Conservation (phyloP, 2,329 filamentous ascomycete species). For the Xylaria arbuscula region DNA sequence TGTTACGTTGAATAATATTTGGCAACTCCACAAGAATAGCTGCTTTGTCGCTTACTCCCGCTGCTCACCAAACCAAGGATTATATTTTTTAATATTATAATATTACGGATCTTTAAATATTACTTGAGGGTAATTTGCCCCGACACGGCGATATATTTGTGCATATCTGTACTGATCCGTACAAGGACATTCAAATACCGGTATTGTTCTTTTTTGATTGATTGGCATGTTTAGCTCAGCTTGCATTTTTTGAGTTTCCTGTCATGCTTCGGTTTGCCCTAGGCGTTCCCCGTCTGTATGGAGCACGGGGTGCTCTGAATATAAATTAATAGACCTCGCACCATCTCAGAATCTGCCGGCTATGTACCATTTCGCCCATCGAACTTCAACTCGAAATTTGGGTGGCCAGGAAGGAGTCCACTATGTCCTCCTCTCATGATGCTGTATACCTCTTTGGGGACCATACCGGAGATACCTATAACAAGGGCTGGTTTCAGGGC, state of each 20-base stretch:
- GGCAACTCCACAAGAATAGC: background rate
- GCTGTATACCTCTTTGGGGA: constrained; percentile 17
- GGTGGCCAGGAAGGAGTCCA: background rate
- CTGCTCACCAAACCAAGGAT: background rate
- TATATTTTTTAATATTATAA: no score
- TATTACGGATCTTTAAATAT: no score
- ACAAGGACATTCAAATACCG: no score
- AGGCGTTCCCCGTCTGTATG: no score
- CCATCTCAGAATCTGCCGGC: background rate
- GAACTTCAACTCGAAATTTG: background rate
- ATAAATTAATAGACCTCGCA: background rate
- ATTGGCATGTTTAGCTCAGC: no score
- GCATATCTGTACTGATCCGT: no score
- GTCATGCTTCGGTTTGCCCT: no score
- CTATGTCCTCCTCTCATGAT: constrained; percentile 1
- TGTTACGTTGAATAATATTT: background rate
- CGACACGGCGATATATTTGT: no score
- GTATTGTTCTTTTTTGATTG: no score
- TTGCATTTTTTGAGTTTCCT: no score
- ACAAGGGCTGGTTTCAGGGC: no score
- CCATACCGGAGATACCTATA: constrained; percentile 17
- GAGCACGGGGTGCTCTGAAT: background rate
- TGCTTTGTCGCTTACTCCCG: background rate
- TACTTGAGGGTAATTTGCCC: no score
- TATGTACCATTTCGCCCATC: background rate